Evolutionary conservation across 805 yeast genomes (phyloP).

Genomic region (Candida adriatica): DNA sequence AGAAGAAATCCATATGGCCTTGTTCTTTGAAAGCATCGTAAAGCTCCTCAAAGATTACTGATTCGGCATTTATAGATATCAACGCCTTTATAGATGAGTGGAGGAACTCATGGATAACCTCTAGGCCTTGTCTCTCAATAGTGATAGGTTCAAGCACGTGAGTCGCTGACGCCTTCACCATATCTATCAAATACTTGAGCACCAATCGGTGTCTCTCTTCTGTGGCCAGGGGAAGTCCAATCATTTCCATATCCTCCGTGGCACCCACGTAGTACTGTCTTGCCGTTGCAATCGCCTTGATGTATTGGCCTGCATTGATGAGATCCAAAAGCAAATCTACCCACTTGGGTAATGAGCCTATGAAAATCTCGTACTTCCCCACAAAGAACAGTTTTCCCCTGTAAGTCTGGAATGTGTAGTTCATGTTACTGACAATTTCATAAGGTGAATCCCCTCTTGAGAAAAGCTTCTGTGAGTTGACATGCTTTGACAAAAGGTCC

Average conservation of each 20-base stretch:
- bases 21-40: constrained; percentile 34
- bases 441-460: constrained; percentile 11
- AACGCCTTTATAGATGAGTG: constrained; percentile 34
- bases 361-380: constrained; percentile 44
- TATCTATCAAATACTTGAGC: constrained; percentile 45
- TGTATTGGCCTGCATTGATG: constrained; percentile 42
- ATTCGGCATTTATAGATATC: constrained; percentile 29
- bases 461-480: constrained; percentile 28
- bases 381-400: constrained; percentile 44
- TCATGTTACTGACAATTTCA: constrained; percentile 9
- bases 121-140: constrained; percentile 13
- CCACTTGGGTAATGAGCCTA: constrained; percentile 67
- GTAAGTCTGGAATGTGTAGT: constrained; percentile 28
- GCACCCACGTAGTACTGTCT: constrained; percentile 43
- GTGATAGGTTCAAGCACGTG: constrained; percentile 14
- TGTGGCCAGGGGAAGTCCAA: constrained; percentile 49
- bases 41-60: constrained; percentile 35
- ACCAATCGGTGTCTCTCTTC: constrained; percentile 41
- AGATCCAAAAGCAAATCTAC: constrained; percentile 51
- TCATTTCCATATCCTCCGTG: constrained; percentile 37
- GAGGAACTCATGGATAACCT: constrained; percentile 27
- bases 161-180: constrained; percentile 34
- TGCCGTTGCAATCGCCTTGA: constrained; percentile 51
- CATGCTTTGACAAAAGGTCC: constrained; percentile 25
- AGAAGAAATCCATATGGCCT: constrained; percentile 33